These are phyloP conservation scores for Magnolia kwangsiensis DNA, from an alignment of 164 flowering plant genomes.

Conservation along the genomic window DNA sequence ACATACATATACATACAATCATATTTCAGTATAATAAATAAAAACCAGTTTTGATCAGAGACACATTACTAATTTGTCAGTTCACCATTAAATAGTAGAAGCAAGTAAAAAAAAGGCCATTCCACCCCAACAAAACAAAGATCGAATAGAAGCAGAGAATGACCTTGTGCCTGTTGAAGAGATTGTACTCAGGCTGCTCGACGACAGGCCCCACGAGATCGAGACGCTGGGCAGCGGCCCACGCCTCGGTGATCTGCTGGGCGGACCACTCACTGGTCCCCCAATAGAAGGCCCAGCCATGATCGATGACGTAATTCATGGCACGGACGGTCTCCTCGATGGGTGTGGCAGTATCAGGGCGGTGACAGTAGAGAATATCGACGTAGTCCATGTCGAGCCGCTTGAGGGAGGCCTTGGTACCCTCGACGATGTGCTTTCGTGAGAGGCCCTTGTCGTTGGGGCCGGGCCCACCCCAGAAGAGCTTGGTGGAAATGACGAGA, in stretches of 20 bases:
- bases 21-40: background rate
- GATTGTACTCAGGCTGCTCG: conserved; percentile 98
- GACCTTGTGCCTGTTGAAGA: conserved; percentile 85
- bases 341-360: conserved; percentile 79
- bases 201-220: conserved; percentile 90
- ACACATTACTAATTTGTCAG: background rate
- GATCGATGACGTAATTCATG: conserved; percentile 91
- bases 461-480: conserved; percentile 97
- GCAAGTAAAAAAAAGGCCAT: no score
- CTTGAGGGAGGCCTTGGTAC: conserved; percentile 82
- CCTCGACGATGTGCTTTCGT: conserved; percentile 84
- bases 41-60: no score
- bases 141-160: background rate
- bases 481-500: conserved; percentile 89
- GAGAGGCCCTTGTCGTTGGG: conserved; percentile 94
- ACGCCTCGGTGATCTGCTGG: conserved; percentile 98
- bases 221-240: conserved; percentile 72
- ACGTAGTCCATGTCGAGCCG: conserved; percentile 94
- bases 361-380: conserved; percentile 82
- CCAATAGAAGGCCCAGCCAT: conserved; percentile 99
- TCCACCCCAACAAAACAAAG: background rate
- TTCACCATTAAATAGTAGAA: background rate
- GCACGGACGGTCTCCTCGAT: conserved; percentile 99
- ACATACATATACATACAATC: background rate
- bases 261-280: conserved; percentile 99